Base-by-base conservation (phyloP, 768 basidiomycete genomes). In the Hericium erinaceus region DNA sequence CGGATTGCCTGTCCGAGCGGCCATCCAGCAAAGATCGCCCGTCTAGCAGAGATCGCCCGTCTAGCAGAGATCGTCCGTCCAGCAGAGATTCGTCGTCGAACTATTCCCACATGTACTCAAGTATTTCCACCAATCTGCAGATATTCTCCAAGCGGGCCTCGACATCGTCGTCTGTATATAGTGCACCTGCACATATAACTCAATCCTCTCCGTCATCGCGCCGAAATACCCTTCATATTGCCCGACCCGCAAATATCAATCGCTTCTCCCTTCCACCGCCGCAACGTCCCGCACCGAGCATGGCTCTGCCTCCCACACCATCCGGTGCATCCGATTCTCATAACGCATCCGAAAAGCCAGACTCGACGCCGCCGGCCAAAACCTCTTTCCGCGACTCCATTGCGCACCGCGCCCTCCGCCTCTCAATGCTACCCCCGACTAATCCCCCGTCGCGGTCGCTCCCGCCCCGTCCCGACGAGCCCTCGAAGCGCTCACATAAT, bases 241-340 rank as follows among this genome's bases (percentile, higher is more conserved):
- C 26, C 61, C 68, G 53, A 58, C 57, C 39, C 71, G 20, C n/a
- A 13, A 56, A 39, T 74, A 4, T 61, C 74, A 33, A 84, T 64
- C 76, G 88, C 41, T 65, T 73, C 18, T 88, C 85, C 3, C 78
- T 87, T 68, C 87, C 80, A 3, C 82, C 88, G 3, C 89, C 88
- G 16, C 85, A 82, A 28, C 82, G 85, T 13, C 89, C 89, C 33
- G 80, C 84, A 4, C 87, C 89, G 0, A 84, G 78, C 26, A 77
- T 78, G 52, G 85, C 87, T 6, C 79, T 84, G 15, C 87, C 88
- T 13, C 83, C 84, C 51, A 82, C 87, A 7, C 88, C 87, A 3
- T 65, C 71, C 64, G 57, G 59, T 54, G 50, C 65, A 59, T 46
- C 68, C 58, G 52, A 53, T 16, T 53, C 61, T 9, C 52, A 57